phyloP scores from a whole-genome alignment of 2,329 filamentous ascomycete genomes.

The Colletotrichum spinosum region DNA sequence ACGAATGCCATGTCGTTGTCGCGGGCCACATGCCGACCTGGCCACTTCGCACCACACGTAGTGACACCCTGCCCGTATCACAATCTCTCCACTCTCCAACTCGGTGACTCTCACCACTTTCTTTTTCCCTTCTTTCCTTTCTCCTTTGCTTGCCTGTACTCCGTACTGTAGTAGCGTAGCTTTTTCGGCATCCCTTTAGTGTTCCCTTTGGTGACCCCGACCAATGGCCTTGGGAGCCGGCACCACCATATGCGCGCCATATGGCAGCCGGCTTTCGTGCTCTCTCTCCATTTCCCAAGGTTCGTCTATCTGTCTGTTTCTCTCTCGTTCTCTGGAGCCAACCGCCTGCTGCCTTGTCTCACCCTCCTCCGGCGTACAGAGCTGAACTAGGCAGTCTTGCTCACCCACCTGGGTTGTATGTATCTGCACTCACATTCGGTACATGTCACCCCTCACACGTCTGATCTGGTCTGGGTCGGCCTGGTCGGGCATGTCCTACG shows the following conservation, averaged over 20 bases:
- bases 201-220: constrained; percentile 24
- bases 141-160: constrained; percentile 5
- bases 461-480: too few species aligned
- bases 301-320: neutral
- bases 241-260: constrained; percentile 34
- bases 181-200: neutral
- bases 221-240: neutral
- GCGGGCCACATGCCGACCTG: constrained; percentile 21
- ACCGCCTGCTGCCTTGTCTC: constrained; percentile 26
- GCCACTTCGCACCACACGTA: constrained; percentile 36
- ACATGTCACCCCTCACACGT: too few species aligned
- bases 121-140: constrained; percentile 11
- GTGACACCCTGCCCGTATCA: constrained; percentile 37
- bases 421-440: too few species aligned
- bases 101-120: constrained; percentile 33
- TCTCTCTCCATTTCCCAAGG: constrained; percentile 1
- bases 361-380: constrained; percentile 33
- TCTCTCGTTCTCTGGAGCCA: neutral
- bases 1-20: constrained; percentile 22
- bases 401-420: neutral
- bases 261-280: constrained; percentile 38
- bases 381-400: constrained; percentile 26
- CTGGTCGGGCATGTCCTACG: too few species aligned
- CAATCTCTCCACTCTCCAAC: constrained; percentile 33
- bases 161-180: neutral